Conservation (phyloP, 2,329 filamentous ascomycete genomes). For the Calonectria honghensis region DNA sequence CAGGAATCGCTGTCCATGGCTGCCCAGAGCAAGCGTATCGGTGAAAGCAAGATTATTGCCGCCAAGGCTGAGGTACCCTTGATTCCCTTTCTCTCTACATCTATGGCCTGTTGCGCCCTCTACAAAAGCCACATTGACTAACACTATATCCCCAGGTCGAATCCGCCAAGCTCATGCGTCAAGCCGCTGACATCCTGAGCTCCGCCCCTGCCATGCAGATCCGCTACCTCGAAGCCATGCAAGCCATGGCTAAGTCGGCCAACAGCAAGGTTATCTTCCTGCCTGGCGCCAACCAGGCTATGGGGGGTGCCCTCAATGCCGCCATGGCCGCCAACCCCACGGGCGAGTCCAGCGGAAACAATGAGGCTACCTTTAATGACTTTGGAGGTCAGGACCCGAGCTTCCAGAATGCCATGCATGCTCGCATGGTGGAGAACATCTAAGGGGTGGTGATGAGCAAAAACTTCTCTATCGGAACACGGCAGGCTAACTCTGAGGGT, state of each 20-base stretch:
- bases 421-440: slow-evolving; percentile 90
- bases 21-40: slow-evolving; percentile 97
- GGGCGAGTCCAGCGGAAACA: slow-evolving; percentile 72
- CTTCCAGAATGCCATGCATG: slow-evolving; percentile 88
- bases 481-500: slow-evolving; percentile 57
- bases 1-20: slow-evolving; percentile 99
- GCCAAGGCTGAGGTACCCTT: slow-evolving; percentile 86
- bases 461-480: slow-evolving; percentile 40
- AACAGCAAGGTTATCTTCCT: slow-evolving; percentile 93
- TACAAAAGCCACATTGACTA: slow-evolving; percentile 15
- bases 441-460: slow-evolving; percentile 65
- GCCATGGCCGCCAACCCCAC: slow-evolving; percentile 64
- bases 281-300: slow-evolving; percentile 76
- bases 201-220: slow-evolving; percentile 98
- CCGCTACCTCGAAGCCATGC: slow-evolving; percentile 98
- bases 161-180: slow-evolving; percentile 92
- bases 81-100: slow-evolving; percentile 1
- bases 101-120: not conserved
- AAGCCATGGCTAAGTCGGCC: slow-evolving; percentile 96
- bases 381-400: slow-evolving; percentile 74
- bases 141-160: slow-evolving; percentile 76
- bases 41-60: slow-evolving; percentile 98
- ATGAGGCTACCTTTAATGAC: slow-evolving; percentile 64
- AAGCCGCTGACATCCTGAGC: slow-evolving; percentile 94
- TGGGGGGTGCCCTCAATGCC: slow-evolving; percentile 66